Base-by-base conservation (phyloP, 129 eudicot genomes). In the Scalesia atractyloides region DNA sequence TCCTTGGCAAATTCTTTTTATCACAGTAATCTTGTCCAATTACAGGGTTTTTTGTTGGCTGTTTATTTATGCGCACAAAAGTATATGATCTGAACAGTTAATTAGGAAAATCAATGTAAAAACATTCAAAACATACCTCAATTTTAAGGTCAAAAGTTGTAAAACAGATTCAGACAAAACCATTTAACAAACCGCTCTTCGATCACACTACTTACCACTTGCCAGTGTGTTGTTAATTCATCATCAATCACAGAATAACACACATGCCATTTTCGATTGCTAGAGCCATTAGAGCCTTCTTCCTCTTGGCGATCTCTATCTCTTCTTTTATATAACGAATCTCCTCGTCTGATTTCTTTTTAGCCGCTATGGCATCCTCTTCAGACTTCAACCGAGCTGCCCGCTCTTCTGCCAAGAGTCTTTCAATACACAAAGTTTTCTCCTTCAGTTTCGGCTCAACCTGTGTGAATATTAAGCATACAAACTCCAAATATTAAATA, bases 371-470 rank as follows among this genome's bases (percentile, higher is more conserved):
- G 4, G 88, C 92, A 9, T 12, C 54, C 69, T 83, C 74, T 76
- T 88, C 84, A 0, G 90, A 83, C 78, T 20, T 81, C 65, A 79
- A 65, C 30, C 90, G 81, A 41, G 92, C 92, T 70, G 73, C 79
- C 15, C 82, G 88, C 79, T 88, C 96, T 80, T 76, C 79, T 5
- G 80, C 89, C 81, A 88, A 57, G 64, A 76, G 91, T 18, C 60
- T 66, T 74, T 91, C 87, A 44, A 91, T 85, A 75, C 79, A 70
- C 5, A 20, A 34, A 13, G 87, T 82, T 15, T 77, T 79, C 70
- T 86, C 96, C 17, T 66, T 86, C 5, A 88, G 77, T 84, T 76
- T 91, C 15, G 62, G 51, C 76, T 91, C 96, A 64, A 91, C 87
- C 97, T 91, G 64, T 1, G 26, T 53, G 1, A 65, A 9, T 20